Base-by-base conservation (phyloP, 306 rosid species). In the Acmispon strigosus region DNA sequence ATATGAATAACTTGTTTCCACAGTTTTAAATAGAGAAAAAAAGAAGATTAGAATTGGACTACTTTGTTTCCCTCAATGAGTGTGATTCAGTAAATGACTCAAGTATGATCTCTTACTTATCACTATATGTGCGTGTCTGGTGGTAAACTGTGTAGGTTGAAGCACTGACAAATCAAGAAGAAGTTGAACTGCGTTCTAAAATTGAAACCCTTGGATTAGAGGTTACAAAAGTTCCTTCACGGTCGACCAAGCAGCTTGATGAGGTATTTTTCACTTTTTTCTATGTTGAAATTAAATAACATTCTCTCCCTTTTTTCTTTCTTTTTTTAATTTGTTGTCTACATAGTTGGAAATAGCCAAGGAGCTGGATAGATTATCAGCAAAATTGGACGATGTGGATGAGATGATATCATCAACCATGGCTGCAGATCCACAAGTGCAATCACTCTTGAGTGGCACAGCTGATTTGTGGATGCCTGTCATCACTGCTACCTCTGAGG, bases 391-490 rank as follows among this genome's bases (percentile, higher is more conserved):
- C 76, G 80, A 90, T 80, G 90, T 89, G 43, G 92, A 93, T 77
- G 96, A 87, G 83, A 83, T 89, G 97, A 86, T 90, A 80, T 93
- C 96, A 60, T 76, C 96, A 66, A 78, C 96, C 57, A 86, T 89
- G 87, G 93, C 93, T 75, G 70, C 86, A 45, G 97, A 93, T 81
- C 98, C 98, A 6, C 90, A 90, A 54, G 98, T 93, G 73, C 82
- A 73, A 39, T 80, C 92, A 4, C 92, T 90, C 44, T 77, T 93
- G 85, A 93, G 97, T 56, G 85, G 62, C n/a, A 90, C 98, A 2
- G 94, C 97, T 61, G 89, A 86, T 76, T 65, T 88, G 45, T 93
- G 96, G 98, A 78, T 93, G 87, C 98, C 98, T 0, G 97, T 93
- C 18, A 87, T 93, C 80, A 90, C 94, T 59, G 96, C 97, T 19